Evolutionary conservation across 2,329 filamentous ascomycete genomes (phyloP), one percentile per base, ranked within the genome.

Genomic region (Claviceps spartinae): DNA sequence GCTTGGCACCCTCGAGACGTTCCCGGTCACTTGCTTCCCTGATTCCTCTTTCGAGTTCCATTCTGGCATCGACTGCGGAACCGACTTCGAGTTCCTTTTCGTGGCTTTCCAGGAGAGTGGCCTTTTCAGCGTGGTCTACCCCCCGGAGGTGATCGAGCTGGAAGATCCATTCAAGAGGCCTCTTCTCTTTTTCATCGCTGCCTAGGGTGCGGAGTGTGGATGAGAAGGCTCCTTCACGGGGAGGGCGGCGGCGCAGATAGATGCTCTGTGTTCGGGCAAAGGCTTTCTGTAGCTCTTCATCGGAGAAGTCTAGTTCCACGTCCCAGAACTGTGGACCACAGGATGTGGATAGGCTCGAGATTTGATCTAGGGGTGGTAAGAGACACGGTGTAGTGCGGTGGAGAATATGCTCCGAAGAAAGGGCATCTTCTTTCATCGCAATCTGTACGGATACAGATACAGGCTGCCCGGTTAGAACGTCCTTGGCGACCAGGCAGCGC

Each of bases 401-500:
- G 2, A 72, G 58, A 7, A 66, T 55, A 2, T 63, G 52, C 18
- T 72, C 68, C 62, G 63, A 58, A 62, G 69, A 53, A 67, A 65
- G 50, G 30, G 9, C 30, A 61, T 64, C 41, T 62, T 62, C 54
- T 51, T 69, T 78, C 55, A 88, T 73, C 9, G 72, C 76, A 52
- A 95, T 75, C 4, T 76, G 75, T 46, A 95, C 74, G 0, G 86
- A 81, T 2, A 90, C 77, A 7, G 82, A 79, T 48, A 95, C 79
- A 0, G 90, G 86, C 44, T 88, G 82, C 42, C 85, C 82, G 0
- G 88, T 95, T 54, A 93, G 83, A 3, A 93, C 79, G 59, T 98
- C 93, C 55, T 91, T 86, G 18, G 88, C 80, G 1, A 98, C 81
- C 0, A 98, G 77, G 63, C 91, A 97, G 49, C 94, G 81, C 9